A percentile compares a stretch with the other conserved stretches of the same genome.
Evolutionary conservation across 352 stramenopile genomes (phyloP).

Genomic region (Phytophthora pini): DNA sequence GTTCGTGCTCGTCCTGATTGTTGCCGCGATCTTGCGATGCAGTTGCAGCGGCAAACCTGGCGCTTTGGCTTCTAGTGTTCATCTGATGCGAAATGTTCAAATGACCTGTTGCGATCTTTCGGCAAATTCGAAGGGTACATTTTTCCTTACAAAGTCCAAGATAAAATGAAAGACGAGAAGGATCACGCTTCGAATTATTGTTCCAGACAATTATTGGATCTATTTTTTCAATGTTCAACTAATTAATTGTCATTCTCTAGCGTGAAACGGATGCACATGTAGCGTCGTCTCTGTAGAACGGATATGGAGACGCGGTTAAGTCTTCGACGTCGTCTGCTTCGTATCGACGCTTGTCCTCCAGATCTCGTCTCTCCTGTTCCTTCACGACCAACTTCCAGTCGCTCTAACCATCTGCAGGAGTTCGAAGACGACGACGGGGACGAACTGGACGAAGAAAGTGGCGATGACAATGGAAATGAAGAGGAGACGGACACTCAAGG

Average conservation of each 20-base stretch:
- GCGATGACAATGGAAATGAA: slow-evolving; percentile 33
- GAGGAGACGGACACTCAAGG: slow-evolving; percentile 5
- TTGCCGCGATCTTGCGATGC: slow-evolving; percentile 16
- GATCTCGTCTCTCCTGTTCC: not conserved
- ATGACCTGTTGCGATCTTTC: slow-evolving; percentile 3
- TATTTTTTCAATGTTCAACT: too few species aligned
- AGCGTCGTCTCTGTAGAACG: not conserved
- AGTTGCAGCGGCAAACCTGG: not conserved
- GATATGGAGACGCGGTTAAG: slow-evolving; percentile 39
- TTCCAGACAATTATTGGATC: too few species aligned
- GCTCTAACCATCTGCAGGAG: slow-evolving; percentile 20
- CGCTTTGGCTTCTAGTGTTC: slow-evolving; percentile 10
- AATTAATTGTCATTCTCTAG: too few species aligned
- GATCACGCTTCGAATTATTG: too few species aligned
- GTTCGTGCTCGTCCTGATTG: slow-evolving; percentile 28
- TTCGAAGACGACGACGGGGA: slow-evolving; percentile 37
- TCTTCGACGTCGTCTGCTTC: slow-evolving; percentile 30
- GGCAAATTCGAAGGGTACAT: not conserved
- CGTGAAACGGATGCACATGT: slow-evolving; percentile 18
- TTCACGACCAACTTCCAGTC: not conserved
- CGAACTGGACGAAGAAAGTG: slow-evolving; percentile 43
- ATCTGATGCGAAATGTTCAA: slow-evolving; percentile 8
- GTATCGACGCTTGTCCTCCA: slow-evolving; percentile 31
- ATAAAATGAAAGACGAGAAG: too few species aligned
- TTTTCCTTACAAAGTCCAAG: not conserved